Conservation (phyloP, 805 yeast species). For the Myxozyma vanderwaltii region DNA sequence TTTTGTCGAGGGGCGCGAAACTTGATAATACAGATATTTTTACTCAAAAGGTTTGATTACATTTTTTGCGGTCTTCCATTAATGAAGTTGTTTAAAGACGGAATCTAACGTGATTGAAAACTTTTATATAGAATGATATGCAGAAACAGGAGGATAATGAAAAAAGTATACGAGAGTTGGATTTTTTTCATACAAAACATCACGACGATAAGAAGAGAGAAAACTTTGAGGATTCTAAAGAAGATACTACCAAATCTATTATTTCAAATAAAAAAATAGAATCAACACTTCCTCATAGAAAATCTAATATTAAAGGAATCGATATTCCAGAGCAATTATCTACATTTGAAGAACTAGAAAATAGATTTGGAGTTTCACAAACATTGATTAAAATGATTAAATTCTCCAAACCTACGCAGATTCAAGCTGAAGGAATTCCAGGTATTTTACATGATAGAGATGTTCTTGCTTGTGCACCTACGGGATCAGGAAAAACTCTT, state of each 20-base stretch:
- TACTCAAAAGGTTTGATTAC: slow-evolving; percentile 7
- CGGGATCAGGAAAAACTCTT: slow-evolving; percentile 96
- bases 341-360: slow-evolving; percentile 76
- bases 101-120: too few species aligned
- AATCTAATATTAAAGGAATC: slow-evolving; percentile 72
- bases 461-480: slow-evolving; percentile 91
- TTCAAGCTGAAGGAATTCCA: slow-evolving; percentile 90
- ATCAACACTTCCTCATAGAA: slow-evolving; percentile 50
- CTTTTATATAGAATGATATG: too few species aligned
- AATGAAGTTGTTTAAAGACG: too few species aligned
- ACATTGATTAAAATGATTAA: slow-evolving; percentile 59
- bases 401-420: slow-evolving; percentile 86
- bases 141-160: slow-evolving; percentile 48
- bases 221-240: too few species aligned
- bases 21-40: slow-evolving; percentile 51
- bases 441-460: slow-evolving; percentile 69
- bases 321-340: slow-evolving; percentile 92
- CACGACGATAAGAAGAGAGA: too few species aligned
- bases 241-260: too few species aligned
- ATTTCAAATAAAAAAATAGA: slow-evolving; percentile 40
- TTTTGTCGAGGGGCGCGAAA: slow-evolving; percentile 82
- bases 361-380: slow-evolving; percentile 66
- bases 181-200: slow-evolving; percentile 62
- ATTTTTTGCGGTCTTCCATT: too few species aligned
- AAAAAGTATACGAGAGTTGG: slow-evolving; percentile 64